Conservation (phyloP, 805 yeast species). For the Candida bentonensis region DNA sequence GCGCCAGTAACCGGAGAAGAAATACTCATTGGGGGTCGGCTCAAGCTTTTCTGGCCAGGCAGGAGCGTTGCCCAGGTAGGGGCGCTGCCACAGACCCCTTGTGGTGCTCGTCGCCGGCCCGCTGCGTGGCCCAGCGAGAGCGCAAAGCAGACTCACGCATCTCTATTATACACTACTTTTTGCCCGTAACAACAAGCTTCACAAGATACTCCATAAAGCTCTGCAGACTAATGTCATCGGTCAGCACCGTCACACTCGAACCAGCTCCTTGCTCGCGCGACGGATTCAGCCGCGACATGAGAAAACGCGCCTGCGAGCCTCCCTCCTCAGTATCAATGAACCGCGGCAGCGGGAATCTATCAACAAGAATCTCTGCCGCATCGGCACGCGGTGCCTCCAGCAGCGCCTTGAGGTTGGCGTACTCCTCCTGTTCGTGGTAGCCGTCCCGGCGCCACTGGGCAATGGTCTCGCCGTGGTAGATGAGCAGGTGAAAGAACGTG, state of each 20-base stretch:
- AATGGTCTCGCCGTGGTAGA: slow-evolving; percentile 81
- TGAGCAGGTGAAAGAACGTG: slow-evolving; percentile 85
- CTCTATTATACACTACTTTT: no score
- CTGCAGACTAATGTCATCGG: slow-evolving; percentile 86
- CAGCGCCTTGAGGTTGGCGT: slow-evolving; percentile 66
- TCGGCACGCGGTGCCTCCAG: slow-evolving; percentile 76
- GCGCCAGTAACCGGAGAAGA: no score
- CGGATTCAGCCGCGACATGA: slow-evolving; percentile 83
- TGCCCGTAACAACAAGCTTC: slow-evolving; percentile 51
- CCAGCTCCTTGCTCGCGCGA: slow-evolving; percentile 38
- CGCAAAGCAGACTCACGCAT: no score
- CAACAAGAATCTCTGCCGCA: slow-evolving; percentile 76
- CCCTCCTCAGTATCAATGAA: slow-evolving; percentile 93
- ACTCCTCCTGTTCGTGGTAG: slow-evolving; percentile 76
- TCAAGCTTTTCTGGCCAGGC: no score
- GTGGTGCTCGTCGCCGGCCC: no score
- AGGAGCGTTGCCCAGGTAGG: no score
- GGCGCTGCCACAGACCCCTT: no score
- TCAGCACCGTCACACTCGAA: slow-evolving; percentile 50
- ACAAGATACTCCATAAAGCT: slow-evolving; percentile 85
- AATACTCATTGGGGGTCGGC: no score
- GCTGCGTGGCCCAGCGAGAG: no score
- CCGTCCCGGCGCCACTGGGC: slow-evolving; percentile 90
- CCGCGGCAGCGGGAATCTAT: slow-evolving; percentile 90
- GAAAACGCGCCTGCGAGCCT: slow-evolving; percentile 90